A percentile compares a stretch with the other conserved stretches of the same genome.
Evolutionary conservation across 2,329 filamentous ascomycete species (phyloP).

Genomic region (Periconia sp.): DNA sequence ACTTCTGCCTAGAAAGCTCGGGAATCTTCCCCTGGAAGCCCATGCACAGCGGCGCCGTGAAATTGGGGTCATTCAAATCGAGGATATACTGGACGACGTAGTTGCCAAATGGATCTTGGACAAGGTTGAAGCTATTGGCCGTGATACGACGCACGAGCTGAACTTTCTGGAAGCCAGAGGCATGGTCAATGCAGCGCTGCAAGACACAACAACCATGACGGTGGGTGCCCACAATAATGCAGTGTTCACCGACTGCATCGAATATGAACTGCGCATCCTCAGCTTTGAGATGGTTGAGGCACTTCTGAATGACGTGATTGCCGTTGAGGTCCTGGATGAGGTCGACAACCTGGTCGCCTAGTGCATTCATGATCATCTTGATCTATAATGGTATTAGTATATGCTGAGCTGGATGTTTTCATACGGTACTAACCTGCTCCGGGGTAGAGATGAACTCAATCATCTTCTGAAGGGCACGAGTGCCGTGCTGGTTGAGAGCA

Average conservation of each 20-base stretch:
- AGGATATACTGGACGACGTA: slow-evolving; percentile 99
- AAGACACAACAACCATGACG: slow-evolving; percentile 97
- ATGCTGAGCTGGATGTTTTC: neutral
- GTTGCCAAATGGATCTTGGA: slow-evolving; percentile 97
- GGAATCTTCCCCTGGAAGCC: slow-evolving; percentile 77
- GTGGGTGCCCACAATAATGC: slow-evolving; percentile 91
- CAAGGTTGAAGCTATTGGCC: slow-evolving; percentile 81
- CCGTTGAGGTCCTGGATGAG: slow-evolving; percentile 97
- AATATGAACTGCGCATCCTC: slow-evolving; percentile 95
- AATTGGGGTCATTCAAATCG: slow-evolving; percentile 84
- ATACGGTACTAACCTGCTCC: slow-evolving; percentile 68
- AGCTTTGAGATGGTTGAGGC: slow-evolving; percentile 88
- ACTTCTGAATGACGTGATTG: slow-evolving; percentile 99
- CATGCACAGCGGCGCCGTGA: slow-evolving; percentile 86
- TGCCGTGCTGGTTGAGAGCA: slow-evolving; percentile 96
- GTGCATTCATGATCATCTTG: slow-evolving; percentile 82
- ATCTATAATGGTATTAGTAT: slow-evolving; percentile 53
- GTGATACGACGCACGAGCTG: slow-evolving; percentile 89
- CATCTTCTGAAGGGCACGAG: slow-evolving; percentile 97
- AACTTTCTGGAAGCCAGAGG: slow-evolving; percentile 85
- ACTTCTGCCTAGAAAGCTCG: slow-evolving; percentile 90
- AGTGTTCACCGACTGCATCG: slow-evolving; percentile 85
- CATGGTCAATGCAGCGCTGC: slow-evolving; percentile 97
- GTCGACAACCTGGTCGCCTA: slow-evolving; percentile 84
- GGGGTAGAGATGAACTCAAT: slow-evolving; percentile 92